Evolutionary conservation across 2,329 filamentous ascomycete species (phyloP).

Genomic region (Diaporthe citri): DNA sequence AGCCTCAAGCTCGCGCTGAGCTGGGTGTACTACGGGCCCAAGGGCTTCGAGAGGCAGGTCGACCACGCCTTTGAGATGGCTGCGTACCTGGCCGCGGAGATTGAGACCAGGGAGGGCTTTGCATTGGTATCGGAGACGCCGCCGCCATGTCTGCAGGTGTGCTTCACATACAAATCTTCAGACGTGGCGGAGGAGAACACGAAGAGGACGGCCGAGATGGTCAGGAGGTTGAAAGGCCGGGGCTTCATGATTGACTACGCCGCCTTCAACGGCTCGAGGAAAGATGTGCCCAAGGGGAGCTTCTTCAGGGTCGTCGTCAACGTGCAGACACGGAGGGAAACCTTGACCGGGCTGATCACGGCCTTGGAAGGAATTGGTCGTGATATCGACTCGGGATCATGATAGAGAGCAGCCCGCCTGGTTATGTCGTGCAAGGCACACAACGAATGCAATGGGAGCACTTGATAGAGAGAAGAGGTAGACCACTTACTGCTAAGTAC

Average conservation of each 20-base stretch:
- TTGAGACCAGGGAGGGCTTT: conserved; percentile 72
- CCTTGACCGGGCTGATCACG: conserved; percentile 65
- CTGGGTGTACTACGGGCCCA: conserved; percentile 89
- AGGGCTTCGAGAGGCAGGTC: conserved; percentile 78
- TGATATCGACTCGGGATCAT: conserved; percentile 41
- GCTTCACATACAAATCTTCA: conserved; percentile 83
- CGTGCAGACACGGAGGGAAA: conserved; percentile 64
- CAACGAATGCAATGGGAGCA: neutral
- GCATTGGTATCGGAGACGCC: conserved; percentile 78
- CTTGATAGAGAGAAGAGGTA: neutral
- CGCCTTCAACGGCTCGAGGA: conserved; percentile 54
- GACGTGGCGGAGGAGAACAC: conserved; percentile 63
- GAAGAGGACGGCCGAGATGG: conserved; percentile 61
- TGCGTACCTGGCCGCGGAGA: conserved; percentile 71
- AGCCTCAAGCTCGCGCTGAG: conserved; percentile 87
- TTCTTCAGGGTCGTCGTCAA: conserved; percentile 74
- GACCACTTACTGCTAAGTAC: neutral
- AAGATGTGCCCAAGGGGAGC: conserved; percentile 56
- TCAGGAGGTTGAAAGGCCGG: conserved; percentile 59
- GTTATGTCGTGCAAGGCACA: neutral
- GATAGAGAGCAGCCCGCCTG: neutral
- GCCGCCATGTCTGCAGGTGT: conserved; percentile 91
- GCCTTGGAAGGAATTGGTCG: conserved; percentile 63
- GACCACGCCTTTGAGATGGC: conserved; percentile 81
- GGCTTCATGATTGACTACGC: conserved; percentile 74